Evolutionary conservation across 345 rosid genomes (phyloP), one percentile per base, ranked within the genome.

Genomic region (Brassica nigra): DNA sequence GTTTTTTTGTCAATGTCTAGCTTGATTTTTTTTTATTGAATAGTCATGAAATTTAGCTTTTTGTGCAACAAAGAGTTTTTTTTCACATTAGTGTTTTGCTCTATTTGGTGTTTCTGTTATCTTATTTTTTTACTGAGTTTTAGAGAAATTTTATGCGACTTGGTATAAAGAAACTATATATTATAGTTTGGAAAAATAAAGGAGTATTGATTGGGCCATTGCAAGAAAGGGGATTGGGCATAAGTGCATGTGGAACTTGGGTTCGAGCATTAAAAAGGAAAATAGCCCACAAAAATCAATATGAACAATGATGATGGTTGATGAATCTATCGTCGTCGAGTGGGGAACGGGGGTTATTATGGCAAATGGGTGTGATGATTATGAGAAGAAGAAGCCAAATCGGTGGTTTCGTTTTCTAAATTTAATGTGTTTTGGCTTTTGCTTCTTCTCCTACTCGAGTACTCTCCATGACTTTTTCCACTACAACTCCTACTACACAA

Each of bases 391-490:
- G 76, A 75, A 75, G 76, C 76, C 83, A 75, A 80, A 75, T 74
- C 76, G 80, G 76, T 80, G 83, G 83, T 80, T 75, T 80, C 83
- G 83, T 80, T 80, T 80, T 80, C 83, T 37, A 70, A 80, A 80
- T 80, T 80, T 54, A 80, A 80, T 80, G 73, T 80, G 76, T 36
- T 80, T 80, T 80, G 83, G 83, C 80, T 75, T 80, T 80, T 75
- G 76, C 80, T 80, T 70, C 80, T 75, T 14, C 72, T 70, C 39
- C 71, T 75, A 70, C 83, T 80, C 83, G 31, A 80, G 76, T 75
- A 49, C 76, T 75, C 36, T 71, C 27, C 73, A 62, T 75, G 79
- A 80, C 83, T 80, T 80, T 80, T 80, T 30, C 70, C 74, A 78
- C 67, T 66, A 20, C 70, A 78, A 61, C 73, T 73, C 52, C 70